A percentile compares a stretch with the other conserved stretches of the same genome.
phyloP scores from a whole-genome alignment of 495 filamentous ascomycete species.

The Niebla homalea region DNA sequence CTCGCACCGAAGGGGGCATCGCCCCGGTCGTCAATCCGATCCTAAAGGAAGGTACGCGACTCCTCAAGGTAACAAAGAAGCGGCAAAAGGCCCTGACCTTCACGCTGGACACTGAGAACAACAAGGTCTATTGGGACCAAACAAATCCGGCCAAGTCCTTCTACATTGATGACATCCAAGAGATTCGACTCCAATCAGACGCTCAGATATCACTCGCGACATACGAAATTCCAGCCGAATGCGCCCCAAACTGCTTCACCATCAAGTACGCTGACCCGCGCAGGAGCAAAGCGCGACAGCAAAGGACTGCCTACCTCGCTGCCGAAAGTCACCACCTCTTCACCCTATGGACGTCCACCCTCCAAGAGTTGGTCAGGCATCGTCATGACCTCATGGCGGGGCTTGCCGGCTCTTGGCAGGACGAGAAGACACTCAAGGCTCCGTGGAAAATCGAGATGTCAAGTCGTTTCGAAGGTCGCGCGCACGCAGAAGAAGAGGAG shows the following conservation, averaged over 20 bases:
- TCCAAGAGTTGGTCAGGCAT: constrained; percentile 67
- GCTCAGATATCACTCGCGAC: constrained; percentile 83
- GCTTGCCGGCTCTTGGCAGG: constrained; percentile 55
- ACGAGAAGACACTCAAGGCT: constrained; percentile 62
- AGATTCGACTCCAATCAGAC: constrained; percentile 74
- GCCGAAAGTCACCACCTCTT: constrained; percentile 56
- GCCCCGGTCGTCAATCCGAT: constrained; percentile 58
- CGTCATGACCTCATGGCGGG: constrained; percentile 82
- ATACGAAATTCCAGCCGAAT: constrained; percentile 47
- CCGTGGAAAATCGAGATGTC: constrained; percentile 86
- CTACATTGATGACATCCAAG: constrained; percentile 88
- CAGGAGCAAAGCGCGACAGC: constrained; percentile 49
- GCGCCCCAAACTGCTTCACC: constrained; percentile 67
- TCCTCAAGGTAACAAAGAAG: constrained; percentile 76
- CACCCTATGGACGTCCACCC: constrained; percentile 63
- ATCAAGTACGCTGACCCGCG: constrained; percentile 65
- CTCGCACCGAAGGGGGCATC: constrained; percentile 26
- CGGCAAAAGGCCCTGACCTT: constrained; percentile 61
- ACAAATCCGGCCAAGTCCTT: constrained; percentile 66
- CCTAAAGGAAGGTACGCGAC: constrained; percentile 59
- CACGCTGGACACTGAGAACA: constrained; percentile 63
- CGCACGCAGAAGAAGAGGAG: constrained; percentile 46
- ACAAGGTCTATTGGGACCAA: constrained; percentile 78
- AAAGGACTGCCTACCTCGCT: constrained; percentile 74
- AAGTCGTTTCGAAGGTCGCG: constrained; percentile 43